Conservation (phyloP, 2,329 filamentous ascomycete species). For the Fragosphaeria purpurea region DNA sequence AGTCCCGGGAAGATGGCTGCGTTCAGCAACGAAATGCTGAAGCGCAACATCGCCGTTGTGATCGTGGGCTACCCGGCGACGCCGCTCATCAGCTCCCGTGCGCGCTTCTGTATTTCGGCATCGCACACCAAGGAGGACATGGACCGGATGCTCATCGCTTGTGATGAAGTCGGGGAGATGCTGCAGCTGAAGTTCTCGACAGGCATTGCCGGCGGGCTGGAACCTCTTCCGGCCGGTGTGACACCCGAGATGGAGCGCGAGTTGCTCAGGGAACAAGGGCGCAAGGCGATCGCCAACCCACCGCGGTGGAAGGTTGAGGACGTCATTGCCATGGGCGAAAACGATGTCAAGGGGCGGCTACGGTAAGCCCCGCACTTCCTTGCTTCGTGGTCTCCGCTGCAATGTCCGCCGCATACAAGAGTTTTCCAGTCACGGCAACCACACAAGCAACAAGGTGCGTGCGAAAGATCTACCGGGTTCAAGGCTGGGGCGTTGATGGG, state of each 20-base stretch:
- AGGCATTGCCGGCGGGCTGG: conserved; percentile 79
- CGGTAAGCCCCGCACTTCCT: conserved; percentile 14
- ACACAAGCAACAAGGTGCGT: neutral
- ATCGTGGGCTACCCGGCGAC: conserved; percentile 96
- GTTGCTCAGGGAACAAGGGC: conserved; percentile 49
- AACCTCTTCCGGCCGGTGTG: conserved; percentile 63
- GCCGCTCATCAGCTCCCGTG: conserved; percentile 86
- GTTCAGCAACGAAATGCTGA: conserved; percentile 97
- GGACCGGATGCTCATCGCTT: conserved; percentile 78
- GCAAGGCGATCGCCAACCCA: conserved; percentile 63
- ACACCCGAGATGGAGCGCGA: conserved; percentile 62
- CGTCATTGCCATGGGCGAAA: conserved; percentile 49
- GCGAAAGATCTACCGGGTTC: too few relatives aligned
- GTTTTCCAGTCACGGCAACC: conserved; percentile 4
- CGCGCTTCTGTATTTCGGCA: conserved; percentile 89
- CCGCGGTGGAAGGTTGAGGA: conserved; percentile 82
- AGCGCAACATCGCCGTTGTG: conserved; percentile 93
- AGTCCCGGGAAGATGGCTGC: conserved; percentile 98
- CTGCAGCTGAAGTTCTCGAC: conserved; percentile 96
- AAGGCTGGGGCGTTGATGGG: too few relatives aligned
- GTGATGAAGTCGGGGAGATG: conserved; percentile 84
- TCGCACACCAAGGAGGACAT: conserved; percentile 98
- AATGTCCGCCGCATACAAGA: conserved; percentile 5
- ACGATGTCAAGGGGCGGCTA: conserved; percentile 20
- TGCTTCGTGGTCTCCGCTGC: conserved; percentile 1